phyloP scores from a whole-genome alignment of 257 asterid genomes.

The Plantago major region DNA sequence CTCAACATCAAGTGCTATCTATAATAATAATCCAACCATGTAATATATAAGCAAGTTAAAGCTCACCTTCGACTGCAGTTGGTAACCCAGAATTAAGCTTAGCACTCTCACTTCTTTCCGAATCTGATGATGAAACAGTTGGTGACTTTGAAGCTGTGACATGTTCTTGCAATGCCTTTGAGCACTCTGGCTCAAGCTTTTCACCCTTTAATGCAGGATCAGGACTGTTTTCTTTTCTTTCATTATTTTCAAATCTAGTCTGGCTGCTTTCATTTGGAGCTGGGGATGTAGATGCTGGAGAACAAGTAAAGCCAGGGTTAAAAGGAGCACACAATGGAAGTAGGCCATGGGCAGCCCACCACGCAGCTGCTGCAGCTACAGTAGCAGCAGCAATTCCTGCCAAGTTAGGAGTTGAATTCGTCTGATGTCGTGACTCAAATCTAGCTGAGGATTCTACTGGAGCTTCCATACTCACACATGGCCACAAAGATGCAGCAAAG shows the following conservation, averaged over 20 bases:
- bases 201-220: conserved; percentile 39
- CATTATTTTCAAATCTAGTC: conserved; percentile 33
- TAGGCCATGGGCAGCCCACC: conserved; percentile 98
- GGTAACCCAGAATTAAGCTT: conserved; percentile 33
- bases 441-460: conserved; percentile 33
- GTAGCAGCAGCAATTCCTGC: conserved; percentile 91
- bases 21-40: too few species aligned
- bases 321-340: conserved; percentile 80
- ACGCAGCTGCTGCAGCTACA: conserved; percentile 93
- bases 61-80: conserved; percentile 14
- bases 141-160: conserved; percentile 44
- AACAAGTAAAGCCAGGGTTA: conserved; percentile 54
- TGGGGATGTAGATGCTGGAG: conserved; percentile 48
- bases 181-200: conserved; percentile 43
- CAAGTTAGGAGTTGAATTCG: conserved; percentile 55
- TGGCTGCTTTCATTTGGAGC: conserved; percentile 38
- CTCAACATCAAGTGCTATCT: neutral
- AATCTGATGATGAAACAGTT: conserved; percentile 47
- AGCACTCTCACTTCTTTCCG: conserved; percentile 55
- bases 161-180: conserved; percentile 53
- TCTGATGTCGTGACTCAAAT: conserved; percentile 28
- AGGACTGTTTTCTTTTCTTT: conserved; percentile 38
- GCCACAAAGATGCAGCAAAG: conserved; percentile 79
- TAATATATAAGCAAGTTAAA: too few species aligned
- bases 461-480: conserved; percentile 46